Evolutionary conservation across 2,329 filamentous ascomycete genomes (phyloP).

Genomic region (Ophiocordyceps australis): DNA sequence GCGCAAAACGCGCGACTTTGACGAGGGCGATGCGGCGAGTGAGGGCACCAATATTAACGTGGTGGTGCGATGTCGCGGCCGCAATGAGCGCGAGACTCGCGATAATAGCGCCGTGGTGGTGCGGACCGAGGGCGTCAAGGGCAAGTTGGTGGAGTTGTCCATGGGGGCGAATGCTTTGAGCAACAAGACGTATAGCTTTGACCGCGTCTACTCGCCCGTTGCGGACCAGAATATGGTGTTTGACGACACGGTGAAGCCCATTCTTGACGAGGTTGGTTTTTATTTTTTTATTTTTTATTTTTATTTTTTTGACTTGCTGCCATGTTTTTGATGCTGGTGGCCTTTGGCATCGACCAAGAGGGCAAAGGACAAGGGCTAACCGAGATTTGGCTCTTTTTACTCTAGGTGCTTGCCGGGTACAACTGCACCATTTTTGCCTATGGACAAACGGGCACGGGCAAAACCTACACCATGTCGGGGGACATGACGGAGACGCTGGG

Average conservation of each 20-base stretch:
- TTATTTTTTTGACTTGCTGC: too few relatives aligned
- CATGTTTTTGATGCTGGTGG: too few relatives aligned
- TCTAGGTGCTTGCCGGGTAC: slow-evolving; percentile 75
- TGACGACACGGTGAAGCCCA: slow-evolving; percentile 86
- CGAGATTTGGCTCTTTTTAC: slow-evolving; percentile 2
- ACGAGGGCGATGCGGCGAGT: slow-evolving; percentile 37
- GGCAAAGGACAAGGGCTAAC: not conserved
- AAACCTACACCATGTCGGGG: slow-evolving; percentile 98
- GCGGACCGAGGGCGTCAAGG: slow-evolving; percentile 72
- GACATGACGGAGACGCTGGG: slow-evolving; percentile 83
- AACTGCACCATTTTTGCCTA: slow-evolving; percentile 99
- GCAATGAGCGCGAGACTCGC: slow-evolving; percentile 78
- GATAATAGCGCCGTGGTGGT: slow-evolving; percentile 94
- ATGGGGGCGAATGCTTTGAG: slow-evolving; percentile 87
- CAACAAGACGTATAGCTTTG: slow-evolving; percentile 94
- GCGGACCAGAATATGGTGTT: slow-evolving; percentile 90
- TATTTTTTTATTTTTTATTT: too few relatives aligned
- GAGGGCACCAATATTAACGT: slow-evolving; percentile 97
- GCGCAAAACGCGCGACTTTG: slow-evolving; percentile 76
- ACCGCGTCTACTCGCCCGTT: slow-evolving; percentile 89
- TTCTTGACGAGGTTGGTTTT: slow-evolving; percentile 64
- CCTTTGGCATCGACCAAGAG: not conserved
- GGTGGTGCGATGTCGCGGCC: slow-evolving; percentile 82
- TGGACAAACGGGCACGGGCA: slow-evolving; percentile 92
- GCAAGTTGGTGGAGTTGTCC: slow-evolving; percentile 65